Evolutionary conservation across 495 filamentous ascomycete genomes (phyloP).

Genomic region (Lophiotrema nucula): DNA sequence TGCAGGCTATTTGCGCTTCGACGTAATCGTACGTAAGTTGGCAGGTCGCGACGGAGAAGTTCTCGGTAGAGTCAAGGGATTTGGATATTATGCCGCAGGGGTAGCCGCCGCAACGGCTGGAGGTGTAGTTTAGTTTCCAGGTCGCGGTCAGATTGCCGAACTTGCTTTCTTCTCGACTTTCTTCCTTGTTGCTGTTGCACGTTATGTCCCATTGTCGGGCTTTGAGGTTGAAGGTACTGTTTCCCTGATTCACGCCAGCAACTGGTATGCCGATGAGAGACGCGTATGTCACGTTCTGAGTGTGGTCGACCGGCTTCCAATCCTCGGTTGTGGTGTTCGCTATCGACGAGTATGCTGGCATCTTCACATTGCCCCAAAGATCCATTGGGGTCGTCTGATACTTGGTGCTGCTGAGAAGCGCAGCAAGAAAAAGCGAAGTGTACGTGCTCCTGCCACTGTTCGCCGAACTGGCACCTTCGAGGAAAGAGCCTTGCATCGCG

Average conservation of each 20-base stretch:
- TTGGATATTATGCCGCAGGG: slow-evolving; percentile 10
- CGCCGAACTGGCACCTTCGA: slow-evolving; percentile 12
- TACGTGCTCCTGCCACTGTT: slow-evolving; percentile 21
- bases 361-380: slow-evolving; percentile 30
- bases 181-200: slow-evolving; percentile 6
- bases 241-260: background rate
- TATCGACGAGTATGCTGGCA: slow-evolving; percentile 16
- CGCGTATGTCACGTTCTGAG: slow-evolving; percentile 13
- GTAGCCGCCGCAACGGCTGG: background rate
- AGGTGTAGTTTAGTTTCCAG: slow-evolving; percentile 10
- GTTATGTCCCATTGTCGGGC: slow-evolving; percentile 16
- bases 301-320: background rate
- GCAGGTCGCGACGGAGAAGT: slow-evolving; percentile 8
- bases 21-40: background rate
- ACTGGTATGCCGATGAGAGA: slow-evolving; percentile 22
- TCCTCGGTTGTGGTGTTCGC: background rate
- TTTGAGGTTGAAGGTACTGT: slow-evolving; percentile 6
- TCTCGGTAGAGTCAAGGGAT: slow-evolving; percentile 5
- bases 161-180: background rate
- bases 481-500: slow-evolving; percentile 3
- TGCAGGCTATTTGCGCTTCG: slow-evolving; percentile 10
- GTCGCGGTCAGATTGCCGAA: slow-evolving; percentile 9
- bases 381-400: slow-evolving; percentile 22
- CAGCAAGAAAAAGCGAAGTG: slow-evolving; percentile 21
- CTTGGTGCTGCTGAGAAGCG: slow-evolving; percentile 14